phyloP scores from a whole-genome alignment of 768 basidiomycete genomes.

The Termitomyces sp. region DNA sequence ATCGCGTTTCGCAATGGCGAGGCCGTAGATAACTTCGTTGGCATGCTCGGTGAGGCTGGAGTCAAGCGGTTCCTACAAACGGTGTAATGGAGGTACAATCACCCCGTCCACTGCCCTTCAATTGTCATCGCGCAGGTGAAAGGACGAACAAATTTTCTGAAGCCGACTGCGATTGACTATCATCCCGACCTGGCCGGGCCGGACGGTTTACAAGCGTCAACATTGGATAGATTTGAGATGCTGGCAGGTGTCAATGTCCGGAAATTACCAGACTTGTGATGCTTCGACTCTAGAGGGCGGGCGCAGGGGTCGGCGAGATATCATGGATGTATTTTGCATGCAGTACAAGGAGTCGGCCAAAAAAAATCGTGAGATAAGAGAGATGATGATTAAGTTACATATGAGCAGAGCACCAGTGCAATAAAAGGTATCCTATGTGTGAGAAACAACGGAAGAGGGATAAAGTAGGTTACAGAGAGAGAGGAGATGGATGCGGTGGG shows the following conservation, averaged over 20 bases:
- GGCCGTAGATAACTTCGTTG: conserved; percentile 59
- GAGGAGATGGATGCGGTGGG: conserved; percentile 9
- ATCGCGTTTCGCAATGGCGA: conserved; percentile 71
- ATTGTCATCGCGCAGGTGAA: background rate
- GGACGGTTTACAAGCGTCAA: background rate
- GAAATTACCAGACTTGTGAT: background rate
- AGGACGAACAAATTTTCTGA: background rate
- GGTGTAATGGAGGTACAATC: conserved; percentile 25
- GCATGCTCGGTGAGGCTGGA: conserved; percentile 46
- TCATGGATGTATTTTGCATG: conserved; percentile 1
- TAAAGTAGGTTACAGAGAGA: conserved; percentile 15
- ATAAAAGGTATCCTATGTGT: conserved; percentile 10
- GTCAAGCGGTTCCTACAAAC: conserved; percentile 46
- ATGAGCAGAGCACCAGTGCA: conserved; percentile 15
- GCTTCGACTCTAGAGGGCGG: background rate
- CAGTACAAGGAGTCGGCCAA: conserved; percentile 2
- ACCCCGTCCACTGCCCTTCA: background rate
- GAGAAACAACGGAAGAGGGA: background rate
- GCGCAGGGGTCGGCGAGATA: background rate
- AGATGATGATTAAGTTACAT: conserved; percentile 18
- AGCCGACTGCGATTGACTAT: background rate
- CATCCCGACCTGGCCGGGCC: background rate
- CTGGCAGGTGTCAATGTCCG: background rate
- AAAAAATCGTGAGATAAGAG: background rate
- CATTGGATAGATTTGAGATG: background rate